A percentile compares a stretch with the other conserved stretches of the same genome.
Evolutionary conservation across 2,329 filamentous ascomycete genomes (phyloP).

Genomic region (Helotiales sp.): DNA sequence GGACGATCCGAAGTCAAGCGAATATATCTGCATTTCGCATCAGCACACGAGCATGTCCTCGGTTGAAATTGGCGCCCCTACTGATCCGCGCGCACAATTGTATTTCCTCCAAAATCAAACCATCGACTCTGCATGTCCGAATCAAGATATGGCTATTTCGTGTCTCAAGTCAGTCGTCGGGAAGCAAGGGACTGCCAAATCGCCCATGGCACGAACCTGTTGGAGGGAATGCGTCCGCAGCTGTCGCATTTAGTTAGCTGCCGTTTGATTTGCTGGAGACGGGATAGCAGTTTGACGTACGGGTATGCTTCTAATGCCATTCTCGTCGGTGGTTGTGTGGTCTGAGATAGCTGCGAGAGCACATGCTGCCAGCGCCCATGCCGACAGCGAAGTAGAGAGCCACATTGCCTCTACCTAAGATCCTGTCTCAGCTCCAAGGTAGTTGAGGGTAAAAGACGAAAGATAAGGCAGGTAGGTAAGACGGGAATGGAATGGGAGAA

Average conservation of each 20-base stretch:
- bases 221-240: constrained; percentile 85
- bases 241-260: constrained; percentile 51
- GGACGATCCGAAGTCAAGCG: constrained; percentile 89
- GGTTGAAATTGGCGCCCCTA: constrained; percentile 49
- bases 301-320: constrained; percentile 66
- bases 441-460: constrained; percentile 1
- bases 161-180: constrained; percentile 16
- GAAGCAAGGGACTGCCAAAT: constrained; percentile 13
- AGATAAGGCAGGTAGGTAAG: neutral
- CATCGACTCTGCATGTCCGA: constrained; percentile 97
- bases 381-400: constrained; percentile 37
- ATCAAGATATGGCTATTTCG: constrained; percentile 85
- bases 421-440: constrained; percentile 2
- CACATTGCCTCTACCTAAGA: constrained; percentile 35
- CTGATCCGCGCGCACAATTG: constrained; percentile 77
- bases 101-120: constrained; percentile 98
- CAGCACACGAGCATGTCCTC: constrained; percentile 28
- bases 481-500: constrained; percentile 9
- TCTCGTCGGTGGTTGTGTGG: constrained; percentile 43
- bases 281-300: constrained; percentile 51
- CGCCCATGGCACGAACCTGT: no score
- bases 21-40: constrained; percentile 70
- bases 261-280: neutral
- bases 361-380: constrained; percentile 44
- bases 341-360: constrained; percentile 44